Evolutionary conservation across 768 basidiomycete genomes (phyloP), one percentile per base, ranked within the genome.

Genomic region (Pisolithus orientalis): DNA sequence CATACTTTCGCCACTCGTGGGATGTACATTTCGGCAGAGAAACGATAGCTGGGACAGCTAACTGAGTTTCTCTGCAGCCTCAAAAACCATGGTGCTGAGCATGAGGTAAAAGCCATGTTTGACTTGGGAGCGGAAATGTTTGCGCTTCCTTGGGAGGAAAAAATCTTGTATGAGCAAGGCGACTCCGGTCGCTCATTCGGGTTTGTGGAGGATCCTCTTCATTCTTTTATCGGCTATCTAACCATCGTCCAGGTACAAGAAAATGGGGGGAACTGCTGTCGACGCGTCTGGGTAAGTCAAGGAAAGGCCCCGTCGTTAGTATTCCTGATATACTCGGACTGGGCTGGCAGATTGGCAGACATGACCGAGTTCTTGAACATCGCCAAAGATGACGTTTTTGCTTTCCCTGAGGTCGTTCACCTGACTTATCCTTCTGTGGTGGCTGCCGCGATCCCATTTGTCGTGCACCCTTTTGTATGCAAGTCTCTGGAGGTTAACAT

Each of bases 361-460:
- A 74, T 73, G 0, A 72, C 75, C 3, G 83, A 87, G 59, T 85
- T 84, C 63, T 70, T 87, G 53, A 85, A 85, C 58, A 65, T 87
- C 31, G 71, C 84, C 0, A 84, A 85, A 60, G 85, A 89, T 59
- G 86, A 89, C 56, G 82, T 75, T 0, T 61, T 87, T 0, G 75
- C 80, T 0, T 86, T 76, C 69, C 86, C 85, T 0, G 55, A 63
- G 0, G 67, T 75, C 21, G 73, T 71, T 5, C 76, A 80, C 24
- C 75, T 83, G 24, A 71, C 74, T 0, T 89, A 89, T 59, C 85
- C 84, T 0, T 60, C 63, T 0, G 73, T 78, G 0, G 77, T 80
- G 25, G 70, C 75, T 37, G 70, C 70, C 3, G 71, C 71, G 24
- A 85, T 87, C 74, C 63, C 70, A 13, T 66, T 70, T 0, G 71